phyloP scores from a whole-genome alignment of 73 alveolate genomes.

The Stentor roeselii region DNA sequence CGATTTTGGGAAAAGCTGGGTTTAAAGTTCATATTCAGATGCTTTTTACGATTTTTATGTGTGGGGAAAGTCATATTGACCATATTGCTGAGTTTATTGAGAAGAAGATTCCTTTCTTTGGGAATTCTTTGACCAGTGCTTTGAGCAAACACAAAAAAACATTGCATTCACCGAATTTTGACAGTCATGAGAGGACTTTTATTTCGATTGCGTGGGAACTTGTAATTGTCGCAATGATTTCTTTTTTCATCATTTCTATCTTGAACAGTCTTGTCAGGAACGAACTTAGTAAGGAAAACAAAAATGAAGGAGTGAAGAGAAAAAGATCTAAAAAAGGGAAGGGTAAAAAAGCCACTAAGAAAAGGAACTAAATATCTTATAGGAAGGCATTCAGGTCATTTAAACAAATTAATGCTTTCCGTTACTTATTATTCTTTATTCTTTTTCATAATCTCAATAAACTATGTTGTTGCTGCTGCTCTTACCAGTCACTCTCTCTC shows the following conservation, averaged over 20 bases:
- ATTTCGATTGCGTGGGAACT: slow-evolving; percentile 49
- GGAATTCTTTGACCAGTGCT: slow-evolving; percentile 39
- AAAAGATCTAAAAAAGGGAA: neutral
- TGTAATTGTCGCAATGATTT: slow-evolving; percentile 44
- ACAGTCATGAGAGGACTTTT: slow-evolving; percentile 32
- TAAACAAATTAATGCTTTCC: no score
- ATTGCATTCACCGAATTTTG: slow-evolving; percentile 25
- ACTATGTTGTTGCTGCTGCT: no score
- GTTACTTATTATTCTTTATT: no score
- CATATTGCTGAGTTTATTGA: slow-evolving; percentile 38
- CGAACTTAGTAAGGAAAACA: neutral
- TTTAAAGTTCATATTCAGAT: slow-evolving; percentile 67
- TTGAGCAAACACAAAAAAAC: slow-evolving; percentile 57
- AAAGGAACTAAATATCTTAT: neutral
- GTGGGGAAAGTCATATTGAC: slow-evolving; percentile 70
- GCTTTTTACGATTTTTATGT: slow-evolving; percentile 56
- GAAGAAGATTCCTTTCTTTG: slow-evolving; percentile 42
- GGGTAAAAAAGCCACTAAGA: neutral
- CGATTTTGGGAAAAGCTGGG: slow-evolving; percentile 77
- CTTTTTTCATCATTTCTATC: slow-evolving; percentile 46
- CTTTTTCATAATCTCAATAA: no score
- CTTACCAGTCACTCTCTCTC: no score
- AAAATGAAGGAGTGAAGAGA: neutral
- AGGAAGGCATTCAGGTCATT: neutral
- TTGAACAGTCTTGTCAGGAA: slow-evolving; percentile 35